Percentiles rank a stretch among this genome's conserved stretches.
Conservation (phyloP, 2,329 filamentous ascomycete genomes). For the Arthrinium puccinioides region DNA sequence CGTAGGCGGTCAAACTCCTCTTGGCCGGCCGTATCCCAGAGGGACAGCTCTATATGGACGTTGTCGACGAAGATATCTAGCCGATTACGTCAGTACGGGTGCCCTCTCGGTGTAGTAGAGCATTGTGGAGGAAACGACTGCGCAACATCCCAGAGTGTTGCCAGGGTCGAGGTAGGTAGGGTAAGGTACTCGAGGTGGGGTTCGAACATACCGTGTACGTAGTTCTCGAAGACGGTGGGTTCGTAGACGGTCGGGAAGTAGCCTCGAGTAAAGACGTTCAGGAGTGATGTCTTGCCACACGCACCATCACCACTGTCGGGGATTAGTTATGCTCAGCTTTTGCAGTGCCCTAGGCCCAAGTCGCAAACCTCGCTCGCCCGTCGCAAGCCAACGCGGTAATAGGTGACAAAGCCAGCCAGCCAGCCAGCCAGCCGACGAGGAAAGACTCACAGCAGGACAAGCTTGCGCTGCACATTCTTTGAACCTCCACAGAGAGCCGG, state of each 20-base stretch:
- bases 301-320: slow-evolving; percentile 83
- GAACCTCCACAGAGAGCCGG: slow-evolving; percentile 58
- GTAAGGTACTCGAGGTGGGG: too few relatives aligned
- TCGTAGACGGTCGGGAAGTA: slow-evolving; percentile 99
- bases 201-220: slow-evolving; percentile 73
- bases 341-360: too few relatives aligned
- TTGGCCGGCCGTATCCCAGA: slow-evolving; percentile 98
- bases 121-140: neutral
- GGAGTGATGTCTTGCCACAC: slow-evolving; percentile 90
- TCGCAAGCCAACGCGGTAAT: too few relatives aligned
- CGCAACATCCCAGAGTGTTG: too few relatives aligned
- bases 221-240: slow-evolving; percentile 98
- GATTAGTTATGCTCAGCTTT: too few relatives aligned
- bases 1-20: slow-evolving; percentile 97
- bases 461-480: slow-evolving; percentile 90
- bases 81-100: neutral
- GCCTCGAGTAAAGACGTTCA: slow-evolving; percentile 99
- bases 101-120: neutral
- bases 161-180: too few relatives aligned
- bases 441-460: slow-evolving; percentile 74
- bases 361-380: too few relatives aligned
- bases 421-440: slow-evolving; percentile 8
- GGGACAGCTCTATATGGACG: slow-evolving; percentile 90
- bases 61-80: slow-evolving; percentile 96
- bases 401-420: too few relatives aligned